These are phyloP conservation scores for Papilionanthe hybrid DNA, from an alignment of 116 monocot genomes.

Conservation along the genomic window DNA sequence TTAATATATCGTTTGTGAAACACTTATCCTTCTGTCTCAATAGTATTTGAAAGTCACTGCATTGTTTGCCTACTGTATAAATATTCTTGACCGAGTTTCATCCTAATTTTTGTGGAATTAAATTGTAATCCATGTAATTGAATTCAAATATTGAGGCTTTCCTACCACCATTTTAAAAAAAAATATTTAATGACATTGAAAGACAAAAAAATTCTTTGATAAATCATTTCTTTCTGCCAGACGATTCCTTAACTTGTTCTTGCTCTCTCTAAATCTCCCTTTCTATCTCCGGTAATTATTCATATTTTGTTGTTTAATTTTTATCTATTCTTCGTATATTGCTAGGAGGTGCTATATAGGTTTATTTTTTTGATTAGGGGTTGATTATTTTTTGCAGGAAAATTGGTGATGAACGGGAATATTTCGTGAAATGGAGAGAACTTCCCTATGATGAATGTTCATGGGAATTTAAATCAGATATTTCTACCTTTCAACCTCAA, in stretches of 20 bases:
- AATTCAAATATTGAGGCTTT: neutral
- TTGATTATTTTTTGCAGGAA: conserved; percentile 44
- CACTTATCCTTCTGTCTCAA: neutral
- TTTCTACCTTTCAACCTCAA: conserved; percentile 76
- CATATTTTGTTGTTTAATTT: neutral
- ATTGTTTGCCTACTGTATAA: neutral
- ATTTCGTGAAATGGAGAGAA: conserved; percentile 97
- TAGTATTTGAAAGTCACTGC: neutral
- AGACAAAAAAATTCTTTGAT: neutral
- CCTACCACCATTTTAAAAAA: neutral
- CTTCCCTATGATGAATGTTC: conserved; percentile 90
- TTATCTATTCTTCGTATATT: neutral
- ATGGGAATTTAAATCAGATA: conserved; percentile 80
- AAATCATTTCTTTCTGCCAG: neutral
- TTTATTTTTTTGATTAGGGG: neutral
- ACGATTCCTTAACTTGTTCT: neutral
- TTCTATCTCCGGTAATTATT: neutral
- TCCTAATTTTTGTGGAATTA: neutral
- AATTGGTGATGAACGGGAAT: conserved; percentile 56
- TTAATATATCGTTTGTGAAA: neutral
- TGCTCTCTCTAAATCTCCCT: neutral
- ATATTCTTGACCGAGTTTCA: neutral
- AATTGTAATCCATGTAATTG: neutral
- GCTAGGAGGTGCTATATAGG: neutral
- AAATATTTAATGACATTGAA: neutral